phyloP scores from a whole-genome alignment of 2,329 filamentous ascomycete genomes.

The Xylaria sp. region DNA sequence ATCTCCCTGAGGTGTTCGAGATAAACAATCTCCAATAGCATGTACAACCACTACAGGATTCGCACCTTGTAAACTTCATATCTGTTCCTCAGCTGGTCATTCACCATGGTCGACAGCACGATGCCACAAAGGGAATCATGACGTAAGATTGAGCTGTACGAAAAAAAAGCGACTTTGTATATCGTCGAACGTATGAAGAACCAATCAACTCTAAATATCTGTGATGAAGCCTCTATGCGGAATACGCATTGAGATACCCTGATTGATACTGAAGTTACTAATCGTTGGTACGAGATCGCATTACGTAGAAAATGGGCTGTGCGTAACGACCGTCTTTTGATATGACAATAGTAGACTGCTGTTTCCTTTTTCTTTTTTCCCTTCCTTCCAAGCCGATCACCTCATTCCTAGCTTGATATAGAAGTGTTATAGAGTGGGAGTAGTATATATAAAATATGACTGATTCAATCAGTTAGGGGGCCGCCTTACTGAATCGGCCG shows the following conservation, averaged over 20 bases:
- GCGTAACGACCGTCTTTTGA: background rate
- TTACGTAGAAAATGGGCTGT: background rate
- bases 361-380: background rate
- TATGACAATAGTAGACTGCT: background rate
- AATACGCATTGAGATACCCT: background rate
- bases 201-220: constrained; percentile 2
- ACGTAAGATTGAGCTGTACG: background rate
- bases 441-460: too few relatives aligned
- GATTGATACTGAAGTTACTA: background rate
- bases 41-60: constrained; percentile 15
- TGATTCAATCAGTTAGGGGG: too few relatives aligned
- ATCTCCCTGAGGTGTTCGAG: background rate
- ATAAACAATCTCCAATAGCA: constrained; percentile 16
- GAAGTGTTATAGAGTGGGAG: too few relatives aligned
- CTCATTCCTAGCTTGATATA: too few relatives aligned
- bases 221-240: background rate
- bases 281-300: background rate
- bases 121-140: background rate
- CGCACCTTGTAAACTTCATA: background rate
- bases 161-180: background rate
- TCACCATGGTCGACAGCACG: background rate
- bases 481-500: too few relatives aligned
- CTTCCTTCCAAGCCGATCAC: too few relatives aligned
- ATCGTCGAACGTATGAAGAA: constrained; percentile 1
- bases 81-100: background rate